Evolutionary conservation across 176 grass and related monocot species (phyloP), one percentile per base, ranked within the genome.

Genomic region (Oryza punctata): DNA sequence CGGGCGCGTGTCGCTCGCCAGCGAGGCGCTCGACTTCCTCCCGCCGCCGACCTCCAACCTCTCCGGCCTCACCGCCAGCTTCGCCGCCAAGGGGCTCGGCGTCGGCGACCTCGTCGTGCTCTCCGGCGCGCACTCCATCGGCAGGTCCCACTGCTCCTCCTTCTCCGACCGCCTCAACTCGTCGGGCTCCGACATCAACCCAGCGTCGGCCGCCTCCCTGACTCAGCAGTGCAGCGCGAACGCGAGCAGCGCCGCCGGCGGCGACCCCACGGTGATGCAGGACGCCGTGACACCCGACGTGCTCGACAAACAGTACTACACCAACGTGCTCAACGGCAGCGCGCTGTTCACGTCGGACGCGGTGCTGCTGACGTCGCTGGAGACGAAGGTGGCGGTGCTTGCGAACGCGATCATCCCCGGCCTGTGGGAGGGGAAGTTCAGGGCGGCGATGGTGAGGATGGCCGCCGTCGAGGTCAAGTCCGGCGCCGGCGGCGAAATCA

Each of bases 101-200:
- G 0, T 43, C 9, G 84, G 77, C 0, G 87, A 92, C 26, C 78
- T 92, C 80, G 79, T 92, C 23, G 71, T 47, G 7, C 91, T 92
- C 84, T 92, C 91, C 2, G 86, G 91, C 4, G 91, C 91, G 7
- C 91, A 91, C 85, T 63, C 82, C 40, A 18, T 94, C 61, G 91
- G 91, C 12, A 65, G 71, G 19, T 85, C 91, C 24, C 86, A 85
- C 76, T 94, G 91, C 69, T 88, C 85, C 0, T 90, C 91, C 74
- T 94, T 94, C 85, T 25, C 67, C 5, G 54, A 41, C 25, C 85
- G 91, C 16, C 73, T 94, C 4, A 57, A 19, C 50, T 7, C 33
- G 0, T n/a, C 90, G 4, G 63, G 27, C 38, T 85, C 86, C 0
- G 77, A 85, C 29, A 79, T 90, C 50, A 61, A 94, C 80, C 12